Base-by-base conservation (phyloP, 495 filamentous ascomycete genomes). In the Cryomyces minteri region DNA sequence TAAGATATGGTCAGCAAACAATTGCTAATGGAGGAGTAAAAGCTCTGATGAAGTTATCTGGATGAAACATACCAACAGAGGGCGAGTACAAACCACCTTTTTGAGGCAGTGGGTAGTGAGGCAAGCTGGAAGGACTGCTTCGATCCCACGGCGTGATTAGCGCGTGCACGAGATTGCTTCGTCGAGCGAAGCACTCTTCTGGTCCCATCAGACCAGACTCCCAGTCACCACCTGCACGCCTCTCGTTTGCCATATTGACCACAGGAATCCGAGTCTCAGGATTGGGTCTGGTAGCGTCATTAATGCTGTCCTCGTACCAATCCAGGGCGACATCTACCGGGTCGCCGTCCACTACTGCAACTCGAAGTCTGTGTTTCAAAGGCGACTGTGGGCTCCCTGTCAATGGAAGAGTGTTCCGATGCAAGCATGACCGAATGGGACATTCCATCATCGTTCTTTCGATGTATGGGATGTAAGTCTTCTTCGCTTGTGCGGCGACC, bases 171-270 rank as follows among this genome's bases (percentile, higher is more conserved):
- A 86, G 74, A 44, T 77, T 84, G 56, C 77, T 82, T 45, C 81
- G 67, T 45, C 80, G 67, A 52, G 76, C 77, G 18, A 86, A 69
- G 36, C 73, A 74, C 54, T 85, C 77, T 56, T 86, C 81, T 31
- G 79, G 81, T 14, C 77, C 77, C 45, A 79, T 72, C 14, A 70
- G 66, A 29, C 77, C 79, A 5, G 77, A 80, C 51, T 84, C 80
- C 81, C 81, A 86, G 48, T 84, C 81, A 3, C 81, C 81, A 0
- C 81, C 81, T 1, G 81, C 65, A 31, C 80, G 67, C 50, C 76
- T 80, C 54, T 86, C 81, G 55, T 84, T 79, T 8, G 81, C 80
- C 42, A 77, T 73, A 52, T 79, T 84, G 47, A 86, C 73, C 32
- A 85, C 76, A 5, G 80, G 75, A 44, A 86, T 71, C 11, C 59